phyloP scores from a whole-genome alignment of 73 alveolate genomes.

The Tetrahymena borealis region DNA sequence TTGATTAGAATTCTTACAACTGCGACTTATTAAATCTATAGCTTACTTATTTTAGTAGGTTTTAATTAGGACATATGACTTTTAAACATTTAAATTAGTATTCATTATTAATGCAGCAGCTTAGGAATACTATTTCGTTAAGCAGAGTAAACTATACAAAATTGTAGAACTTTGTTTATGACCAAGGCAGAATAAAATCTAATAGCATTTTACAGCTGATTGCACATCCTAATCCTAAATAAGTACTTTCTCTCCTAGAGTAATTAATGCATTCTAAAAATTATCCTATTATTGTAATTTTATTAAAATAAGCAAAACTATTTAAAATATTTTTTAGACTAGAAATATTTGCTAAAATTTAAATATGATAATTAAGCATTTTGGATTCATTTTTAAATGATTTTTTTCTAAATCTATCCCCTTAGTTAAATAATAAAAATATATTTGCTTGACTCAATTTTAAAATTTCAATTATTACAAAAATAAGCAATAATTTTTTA shows the following conservation, averaged over 20 bases:
- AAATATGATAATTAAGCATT: too few species aligned
- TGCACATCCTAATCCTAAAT: background rate
- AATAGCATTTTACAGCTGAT: background rate
- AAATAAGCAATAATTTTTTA: too few species aligned
- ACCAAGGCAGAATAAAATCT: background rate
- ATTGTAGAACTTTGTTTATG: background rate
- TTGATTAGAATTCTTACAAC: background rate
- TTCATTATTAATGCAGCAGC: background rate
- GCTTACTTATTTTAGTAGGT: background rate
- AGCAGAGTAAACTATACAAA: background rate
- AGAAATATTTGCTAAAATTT: too few species aligned
- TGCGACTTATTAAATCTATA: background rate
- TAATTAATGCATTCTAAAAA: background rate
- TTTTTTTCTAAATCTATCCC: too few species aligned
- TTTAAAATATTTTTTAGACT: too few species aligned
- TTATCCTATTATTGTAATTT: background rate
- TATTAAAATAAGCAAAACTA: background rate
- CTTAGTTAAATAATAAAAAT: too few species aligned
- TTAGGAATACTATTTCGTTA: background rate
- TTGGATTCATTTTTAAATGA: too few species aligned
- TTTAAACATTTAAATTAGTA: background rate
- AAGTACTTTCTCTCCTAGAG: background rate
- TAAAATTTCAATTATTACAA: too few species aligned
- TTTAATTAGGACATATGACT: background rate
- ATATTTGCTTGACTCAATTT: too few species aligned